These are phyloP conservation scores for Pleurotus cornucopiae DNA, from an alignment of 768 basidiomycete genomes.

Conservation along the genomic window DNA sequence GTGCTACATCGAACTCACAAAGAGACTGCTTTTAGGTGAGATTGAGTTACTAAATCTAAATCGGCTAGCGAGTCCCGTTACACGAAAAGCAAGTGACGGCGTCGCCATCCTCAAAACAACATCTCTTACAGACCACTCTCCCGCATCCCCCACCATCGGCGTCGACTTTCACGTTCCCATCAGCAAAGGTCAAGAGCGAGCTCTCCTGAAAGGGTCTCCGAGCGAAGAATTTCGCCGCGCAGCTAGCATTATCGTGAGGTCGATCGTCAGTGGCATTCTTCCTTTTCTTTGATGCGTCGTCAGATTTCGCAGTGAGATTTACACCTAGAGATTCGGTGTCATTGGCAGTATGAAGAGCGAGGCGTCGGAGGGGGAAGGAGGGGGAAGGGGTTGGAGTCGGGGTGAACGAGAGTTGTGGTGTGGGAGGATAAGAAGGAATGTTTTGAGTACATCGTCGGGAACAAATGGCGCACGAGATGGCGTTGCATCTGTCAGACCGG, in stretches of 20 bases:
- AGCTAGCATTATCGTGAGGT: neutral
- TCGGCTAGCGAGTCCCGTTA: neutral
- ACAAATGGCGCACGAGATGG: slow-evolving; percentile 39
- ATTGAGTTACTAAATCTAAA: neutral
- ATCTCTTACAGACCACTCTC: neutral
- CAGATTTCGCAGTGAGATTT: slow-evolving; percentile 8
- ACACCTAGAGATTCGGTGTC: slow-evolving; percentile 20
- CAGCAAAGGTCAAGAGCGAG: neutral
- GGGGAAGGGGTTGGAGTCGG: slow-evolving; percentile 29
- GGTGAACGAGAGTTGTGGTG: slow-evolving; percentile 34
- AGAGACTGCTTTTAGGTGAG: too few relatives aligned
- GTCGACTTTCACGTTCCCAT: neutral
- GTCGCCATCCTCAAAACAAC: slow-evolving; percentile 1
- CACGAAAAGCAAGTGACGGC: slow-evolving; percentile 4
- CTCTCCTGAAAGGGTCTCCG: neutral
- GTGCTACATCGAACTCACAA: too few relatives aligned
- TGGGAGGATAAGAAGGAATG: slow-evolving; percentile 30
- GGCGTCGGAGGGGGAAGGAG: slow-evolving; percentile 22
- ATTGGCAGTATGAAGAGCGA: slow-evolving; percentile 19
- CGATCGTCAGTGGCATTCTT: neutral
- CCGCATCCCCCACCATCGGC: neutral
- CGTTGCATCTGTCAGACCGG: slow-evolving; percentile 27
- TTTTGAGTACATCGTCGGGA: slow-evolving; percentile 38
- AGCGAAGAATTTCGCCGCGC: neutral
- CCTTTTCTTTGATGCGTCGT: neutral